phyloP scores from a whole-genome alignment of 2,329 filamentous ascomycete species.

The Leptosphaerulina australis region DNA sequence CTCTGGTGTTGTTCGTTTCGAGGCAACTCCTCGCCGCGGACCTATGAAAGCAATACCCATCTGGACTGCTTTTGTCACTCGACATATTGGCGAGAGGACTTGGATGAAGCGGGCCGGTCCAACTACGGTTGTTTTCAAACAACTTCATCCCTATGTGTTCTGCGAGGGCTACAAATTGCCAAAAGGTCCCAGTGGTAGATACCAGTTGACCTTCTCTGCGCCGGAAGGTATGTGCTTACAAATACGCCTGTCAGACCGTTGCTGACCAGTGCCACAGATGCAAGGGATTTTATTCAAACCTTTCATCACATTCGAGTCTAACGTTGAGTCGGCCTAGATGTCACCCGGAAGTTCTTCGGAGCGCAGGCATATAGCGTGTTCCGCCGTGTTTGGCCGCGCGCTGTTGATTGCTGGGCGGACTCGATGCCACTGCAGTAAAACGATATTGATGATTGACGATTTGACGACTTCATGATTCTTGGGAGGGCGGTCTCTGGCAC shows the following conservation, averaged over 20 bases:
- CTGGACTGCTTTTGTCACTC: constrained; percentile 59
- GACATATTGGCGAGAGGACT: constrained; percentile 52
- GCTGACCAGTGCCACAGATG: constrained; percentile 26
- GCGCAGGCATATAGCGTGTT: background rate
- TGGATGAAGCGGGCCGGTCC: constrained; percentile 56
- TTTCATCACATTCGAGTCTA: constrained; percentile 39
- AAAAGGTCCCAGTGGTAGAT: constrained; percentile 38
- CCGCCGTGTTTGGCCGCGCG: constrained; percentile 14
- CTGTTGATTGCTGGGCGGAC: background rate
- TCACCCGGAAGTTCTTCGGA: background rate
- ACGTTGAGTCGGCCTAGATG: constrained; percentile 4
- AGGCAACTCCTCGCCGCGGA: constrained; percentile 61
- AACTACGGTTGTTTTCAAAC: constrained; percentile 56
- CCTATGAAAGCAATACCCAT: constrained; percentile 61
- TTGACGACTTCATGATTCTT: constrained; percentile 33
- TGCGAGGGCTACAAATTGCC: constrained; percentile 55
- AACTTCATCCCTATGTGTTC: constrained; percentile 61
- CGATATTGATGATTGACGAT: constrained; percentile 24
- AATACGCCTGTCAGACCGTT: background rate
- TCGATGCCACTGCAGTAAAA: constrained; percentile 13
- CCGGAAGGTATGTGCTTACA: constrained; percentile 34
- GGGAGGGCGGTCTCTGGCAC: constrained; percentile 36
- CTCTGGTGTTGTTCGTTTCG: constrained; percentile 60
- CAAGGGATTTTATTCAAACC: constrained; percentile 37
- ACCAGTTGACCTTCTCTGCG: constrained; percentile 43